Evolutionary conservation across 2,329 filamentous ascomycete species (phyloP).

Genomic region (Clonostachys solani): DNA sequence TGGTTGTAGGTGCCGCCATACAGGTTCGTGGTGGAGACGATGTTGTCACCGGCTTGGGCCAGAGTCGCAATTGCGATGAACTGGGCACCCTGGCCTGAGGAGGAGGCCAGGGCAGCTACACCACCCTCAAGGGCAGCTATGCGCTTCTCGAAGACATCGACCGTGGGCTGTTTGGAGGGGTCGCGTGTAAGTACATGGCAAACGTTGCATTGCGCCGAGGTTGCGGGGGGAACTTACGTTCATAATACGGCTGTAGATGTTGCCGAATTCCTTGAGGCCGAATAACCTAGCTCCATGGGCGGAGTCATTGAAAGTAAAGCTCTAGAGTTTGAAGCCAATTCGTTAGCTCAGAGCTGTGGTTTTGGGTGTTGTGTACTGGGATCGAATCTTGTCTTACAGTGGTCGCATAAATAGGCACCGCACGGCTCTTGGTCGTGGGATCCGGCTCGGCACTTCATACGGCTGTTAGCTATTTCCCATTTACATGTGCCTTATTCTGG

Average conservation of each 20-base stretch:
- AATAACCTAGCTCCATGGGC: constrained; percentile 94
- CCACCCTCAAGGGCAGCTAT: constrained; percentile 95
- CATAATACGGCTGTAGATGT: constrained; percentile 96
- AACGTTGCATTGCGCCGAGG: neutral
- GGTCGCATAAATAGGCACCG: constrained; percentile 93
- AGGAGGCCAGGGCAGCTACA: constrained; percentile 76
- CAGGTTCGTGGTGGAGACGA: constrained; percentile 83
- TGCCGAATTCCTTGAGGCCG: constrained; percentile 93
- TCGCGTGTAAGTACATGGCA: neutral
- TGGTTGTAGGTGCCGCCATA: constrained; percentile 98
- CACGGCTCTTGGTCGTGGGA: constrained; percentile 76
- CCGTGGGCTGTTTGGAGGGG: constrained; percentile 61
- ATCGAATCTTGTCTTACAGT: constrained; percentile 48
- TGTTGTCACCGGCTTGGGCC: constrained; percentile 88
- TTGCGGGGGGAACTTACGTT: constrained; percentile 55
- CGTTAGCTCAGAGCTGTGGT: too few species aligned
- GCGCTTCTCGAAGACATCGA: constrained; percentile 94
- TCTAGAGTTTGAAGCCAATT: constrained; percentile 40
- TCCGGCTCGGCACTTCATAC: constrained; percentile 70
- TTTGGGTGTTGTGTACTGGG: too few species aligned
- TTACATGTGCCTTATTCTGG: neutral
- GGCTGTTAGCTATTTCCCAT: too few species aligned
- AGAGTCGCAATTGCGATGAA: constrained; percentile 85
- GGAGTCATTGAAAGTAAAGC: constrained; percentile 91
- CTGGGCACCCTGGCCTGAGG: constrained; percentile 86